A percentile compares a stretch with the other conserved stretches of the same genome.
These are phyloP conservation scores for Luvunga scandens DNA, from an alignment of 345 rosid genomes.

Conservation along the genomic window DNA sequence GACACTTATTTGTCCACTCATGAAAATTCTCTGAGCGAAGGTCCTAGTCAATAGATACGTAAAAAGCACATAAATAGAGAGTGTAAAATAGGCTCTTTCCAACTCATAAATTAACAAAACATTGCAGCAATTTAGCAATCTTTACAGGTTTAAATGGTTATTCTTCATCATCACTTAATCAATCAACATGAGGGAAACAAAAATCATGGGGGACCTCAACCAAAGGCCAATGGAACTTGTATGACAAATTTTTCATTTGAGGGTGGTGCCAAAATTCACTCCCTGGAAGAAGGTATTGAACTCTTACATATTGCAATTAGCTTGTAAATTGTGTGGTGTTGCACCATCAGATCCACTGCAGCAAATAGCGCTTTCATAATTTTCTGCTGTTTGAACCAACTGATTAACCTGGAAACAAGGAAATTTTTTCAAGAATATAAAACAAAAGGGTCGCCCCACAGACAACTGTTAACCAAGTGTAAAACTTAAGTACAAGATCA, in stretches of 20 bases:
- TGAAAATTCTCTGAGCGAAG: background rate
- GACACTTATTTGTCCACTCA: background rate
- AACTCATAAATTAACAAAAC: background rate
- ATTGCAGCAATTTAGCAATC: background rate
- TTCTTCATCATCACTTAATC: background rate
- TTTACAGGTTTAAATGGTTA: background rate
- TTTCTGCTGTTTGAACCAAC: conserved; percentile 1
- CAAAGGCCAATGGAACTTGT: background rate
- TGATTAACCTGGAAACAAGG: background rate
- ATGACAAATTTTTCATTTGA: background rate
- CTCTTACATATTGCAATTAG: conserved; percentile 12
- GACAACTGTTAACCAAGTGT: background rate
- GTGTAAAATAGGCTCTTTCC: background rate
- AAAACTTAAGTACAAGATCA: background rate
- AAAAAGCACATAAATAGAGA: background rate
- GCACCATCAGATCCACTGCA: background rate
- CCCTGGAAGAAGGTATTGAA: background rate
- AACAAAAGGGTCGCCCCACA: background rate
- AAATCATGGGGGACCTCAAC: background rate
- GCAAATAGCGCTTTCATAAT: background rate
- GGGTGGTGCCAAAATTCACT: no score
- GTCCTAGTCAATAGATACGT: background rate
- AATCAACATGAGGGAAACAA: background rate
- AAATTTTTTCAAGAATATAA: background rate
- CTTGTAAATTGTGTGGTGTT: conserved; percentile 6